phyloP scores from a whole-genome alignment of 1,139 yeast genomes.

The Debaryomyces sp. region DNA sequence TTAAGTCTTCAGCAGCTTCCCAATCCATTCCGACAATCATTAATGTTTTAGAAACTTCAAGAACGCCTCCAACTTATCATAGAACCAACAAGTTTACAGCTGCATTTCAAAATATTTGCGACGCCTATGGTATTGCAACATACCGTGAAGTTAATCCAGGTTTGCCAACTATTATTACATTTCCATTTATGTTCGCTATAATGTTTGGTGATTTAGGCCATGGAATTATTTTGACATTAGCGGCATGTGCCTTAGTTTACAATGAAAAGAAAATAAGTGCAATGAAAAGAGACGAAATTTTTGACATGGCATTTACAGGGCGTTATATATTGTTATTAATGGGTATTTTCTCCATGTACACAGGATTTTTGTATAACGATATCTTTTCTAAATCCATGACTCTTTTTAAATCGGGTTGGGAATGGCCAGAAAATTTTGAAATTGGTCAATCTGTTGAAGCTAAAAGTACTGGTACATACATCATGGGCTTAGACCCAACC shows the following conservation, averaged over 20 bases:
- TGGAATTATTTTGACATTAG: constrained; percentile 65
- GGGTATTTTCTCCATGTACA: constrained; percentile 80
- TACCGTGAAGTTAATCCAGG: constrained; percentile 84
- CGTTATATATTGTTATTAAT: constrained; percentile 71
- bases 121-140: constrained; percentile 78
- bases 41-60: constrained; percentile 64
- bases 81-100: constrained; percentile 75
- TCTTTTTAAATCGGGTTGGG: constrained; percentile 73
- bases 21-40: constrained; percentile 69
- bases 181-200: constrained; percentile 85
- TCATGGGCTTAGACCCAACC: constrained; percentile 71
- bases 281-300: constrained; percentile 75
- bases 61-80: constrained; percentile 78
- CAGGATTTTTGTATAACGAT: constrained; percentile 78
- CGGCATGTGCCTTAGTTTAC: constrained; percentile 59
- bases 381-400: constrained; percentile 78
- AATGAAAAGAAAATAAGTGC: constrained; percentile 61
- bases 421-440: constrained; percentile 64
- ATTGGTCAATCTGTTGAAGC: constrained; percentile 63
- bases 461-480: constrained; percentile 57
- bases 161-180: constrained; percentile 74
- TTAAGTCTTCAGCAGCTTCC: constrained; percentile 31
- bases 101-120: constrained; percentile 77
- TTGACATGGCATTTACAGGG: constrained; percentile 80
- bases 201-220: constrained; percentile 90